A percentile compares a stretch with the other conserved stretches of the same genome.
Conservation (phyloP, 768 basidiomycete species). For the Boletus eberwhitei region DNA sequence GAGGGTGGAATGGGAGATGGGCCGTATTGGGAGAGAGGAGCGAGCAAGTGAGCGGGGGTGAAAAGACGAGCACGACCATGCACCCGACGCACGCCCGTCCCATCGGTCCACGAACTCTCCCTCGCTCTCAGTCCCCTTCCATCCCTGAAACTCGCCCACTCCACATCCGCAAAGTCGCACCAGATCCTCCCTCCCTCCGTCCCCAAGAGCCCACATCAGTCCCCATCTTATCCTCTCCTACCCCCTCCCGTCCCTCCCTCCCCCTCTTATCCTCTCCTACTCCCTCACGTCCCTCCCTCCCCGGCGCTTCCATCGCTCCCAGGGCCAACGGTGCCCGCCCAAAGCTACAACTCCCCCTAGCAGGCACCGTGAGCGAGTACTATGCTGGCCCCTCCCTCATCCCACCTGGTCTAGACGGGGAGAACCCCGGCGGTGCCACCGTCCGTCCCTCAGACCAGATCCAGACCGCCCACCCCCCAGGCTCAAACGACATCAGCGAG, state of each 20-base stretch:
- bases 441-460: slow-evolving; percentile 39
- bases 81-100: slow-evolving; percentile 38
- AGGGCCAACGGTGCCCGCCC: slow-evolving; percentile 29
- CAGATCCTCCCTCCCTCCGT: slow-evolving; percentile 26
- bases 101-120: slow-evolving; percentile 47
- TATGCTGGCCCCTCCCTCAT: slow-evolving; percentile 32
- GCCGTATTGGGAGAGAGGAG: background rate
- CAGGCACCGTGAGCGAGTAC: slow-evolving; percentile 28
- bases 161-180: slow-evolving; percentile 37
- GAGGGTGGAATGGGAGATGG: background rate
- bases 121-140: slow-evolving; percentile 42
- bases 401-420: slow-evolving; percentile 33
- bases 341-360: slow-evolving; percentile 36
- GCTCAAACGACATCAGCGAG: slow-evolving; percentile 26
- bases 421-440: slow-evolving; percentile 40
- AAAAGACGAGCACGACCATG: slow-evolving; percentile 23
- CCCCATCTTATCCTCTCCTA: slow-evolving; percentile 29
- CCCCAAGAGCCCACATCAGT: slow-evolving; percentile 30
- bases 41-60: background rate
- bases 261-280: slow-evolving; percentile 29
- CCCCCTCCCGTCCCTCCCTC: slow-evolving; percentile 31
- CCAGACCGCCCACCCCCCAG: slow-evolving; percentile 32
- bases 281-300: slow-evolving; percentile 32
- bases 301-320: slow-evolving; percentile 23
- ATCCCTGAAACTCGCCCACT: slow-evolving; percentile 39